These are phyloP conservation scores for Trypanosoma melophagium DNA, from an alignment of 208 protist species.

Conservation along the genomic window DNA sequence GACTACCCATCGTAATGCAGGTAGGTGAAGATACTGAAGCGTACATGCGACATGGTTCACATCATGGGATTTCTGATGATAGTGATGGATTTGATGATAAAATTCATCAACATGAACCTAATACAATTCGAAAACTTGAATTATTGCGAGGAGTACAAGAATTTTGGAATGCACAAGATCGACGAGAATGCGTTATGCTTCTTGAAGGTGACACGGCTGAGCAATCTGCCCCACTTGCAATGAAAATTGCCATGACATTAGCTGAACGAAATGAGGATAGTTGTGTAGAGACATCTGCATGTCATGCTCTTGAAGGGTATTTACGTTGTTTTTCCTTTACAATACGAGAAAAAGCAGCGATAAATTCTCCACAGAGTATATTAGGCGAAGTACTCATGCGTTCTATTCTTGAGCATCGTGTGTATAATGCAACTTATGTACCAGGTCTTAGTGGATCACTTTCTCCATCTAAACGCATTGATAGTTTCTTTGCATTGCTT, in stretches of 20 bases:
- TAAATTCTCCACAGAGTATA: conserved; percentile 36
- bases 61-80: conserved; percentile 30
- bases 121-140: conserved; percentile 85
- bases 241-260: conserved; percentile 51
- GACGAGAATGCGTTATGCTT: conserved; percentile 59
- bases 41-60: conserved; percentile 29
- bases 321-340: conserved; percentile 64
- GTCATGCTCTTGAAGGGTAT: conserved; percentile 63
- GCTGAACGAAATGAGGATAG: conserved; percentile 44
- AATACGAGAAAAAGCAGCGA: conserved; percentile 3
- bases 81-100: conserved; percentile 44
- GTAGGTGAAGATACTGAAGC: conserved; percentile 38
- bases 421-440: conserved; percentile 81
- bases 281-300: conserved; percentile 70
- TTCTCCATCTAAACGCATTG: conserved; percentile 47
- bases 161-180: conserved; percentile 84
- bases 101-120: conserved; percentile 65
- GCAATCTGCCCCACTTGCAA: conserved; percentile 33
- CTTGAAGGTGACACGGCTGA: conserved; percentile 33
- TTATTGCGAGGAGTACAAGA: conserved; percentile 70
- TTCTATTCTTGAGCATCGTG: conserved; percentile 51
- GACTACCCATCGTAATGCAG: conserved; percentile 31
- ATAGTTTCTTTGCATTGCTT: conserved; percentile 55
- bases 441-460: conserved; percentile 58
- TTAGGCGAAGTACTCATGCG: conserved; percentile 50